Conservation (phyloP, 306 rosid genomes). For the Sphenostylis stenocarpa region DNA sequence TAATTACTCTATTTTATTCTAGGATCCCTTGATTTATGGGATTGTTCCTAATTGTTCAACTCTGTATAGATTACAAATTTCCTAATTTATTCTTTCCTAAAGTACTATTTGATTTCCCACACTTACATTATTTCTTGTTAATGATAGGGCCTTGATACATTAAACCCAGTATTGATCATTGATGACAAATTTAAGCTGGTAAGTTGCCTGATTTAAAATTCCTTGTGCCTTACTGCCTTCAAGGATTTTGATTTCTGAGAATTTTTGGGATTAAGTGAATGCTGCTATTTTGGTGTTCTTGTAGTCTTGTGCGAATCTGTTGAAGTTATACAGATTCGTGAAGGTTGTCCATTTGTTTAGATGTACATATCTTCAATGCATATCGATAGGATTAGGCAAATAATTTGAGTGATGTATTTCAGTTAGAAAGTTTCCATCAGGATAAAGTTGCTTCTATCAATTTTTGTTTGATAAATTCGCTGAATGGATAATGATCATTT, state of each 20-base stretch:
- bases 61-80: no score
- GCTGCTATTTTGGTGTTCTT: background rate
- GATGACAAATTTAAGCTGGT: constrained; percentile 73
- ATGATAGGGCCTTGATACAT: constrained; percentile 75
- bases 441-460: background rate
- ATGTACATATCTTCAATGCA: constrained; percentile 5
- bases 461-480: background rate
- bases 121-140: constrained; percentile 21
- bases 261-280: background rate
- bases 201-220: constrained; percentile 30
- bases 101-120: no score
- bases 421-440: constrained; percentile 12
- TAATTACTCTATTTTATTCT: no score
- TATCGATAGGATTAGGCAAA: background rate
- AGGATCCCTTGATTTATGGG: no score
- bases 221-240: background rate
- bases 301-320: background rate
- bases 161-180: constrained; percentile 68
- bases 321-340: constrained; percentile 4
- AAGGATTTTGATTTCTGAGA: background rate
- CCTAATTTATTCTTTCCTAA: no score
- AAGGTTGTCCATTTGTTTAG: background rate
- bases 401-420: constrained; percentile 9
- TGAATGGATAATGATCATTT: constrained; percentile 5
- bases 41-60: no score